Base-by-base conservation (phyloP, 805 yeast species). In the Lipomyces chichibuensis region DNA sequence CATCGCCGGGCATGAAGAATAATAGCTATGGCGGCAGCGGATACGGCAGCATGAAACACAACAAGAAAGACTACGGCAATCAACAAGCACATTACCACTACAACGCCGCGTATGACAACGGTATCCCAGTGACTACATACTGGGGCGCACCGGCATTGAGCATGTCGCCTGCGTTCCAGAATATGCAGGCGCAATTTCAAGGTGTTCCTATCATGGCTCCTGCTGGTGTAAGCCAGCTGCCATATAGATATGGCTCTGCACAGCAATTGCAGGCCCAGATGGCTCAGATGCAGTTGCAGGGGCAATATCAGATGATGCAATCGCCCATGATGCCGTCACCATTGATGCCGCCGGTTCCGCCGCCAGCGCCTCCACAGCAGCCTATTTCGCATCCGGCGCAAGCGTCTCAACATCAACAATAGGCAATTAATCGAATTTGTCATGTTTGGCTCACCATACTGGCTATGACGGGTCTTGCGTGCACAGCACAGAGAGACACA, bases 141-240 rank as follows among this genome's bases (percentile, higher is more conserved):
- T 52, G 55, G 55, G 55, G 55, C n/a, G 55, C 25, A 25, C 55
- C 59, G 39, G 25, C 59, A 6, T 6, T 56, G 25, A 33, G 59
- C 9, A 20, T 56, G 29, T 20, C 39, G 2, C 59, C 37, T 29
- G 27, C 59, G 29, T 56, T 56, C 27, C 59, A 56, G 43, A 56
- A 51, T n/a, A 46, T 63, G 62, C 65, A 63, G 55, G 53, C 25
- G 7, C 66, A 63, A 35, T 59, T 63, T 29, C 66, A 63, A 43
- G 56, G 59, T 32, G 9, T 63, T 20, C 46, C 55, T 39, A 46
- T 59, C n/a, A 33, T 59, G 57, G 51, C 55, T n/a, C 33, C 59
- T 14, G 57, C 60, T 13, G 65, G 54, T n/a, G 54, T 49, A 17
- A 54, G 59, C 13, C 59, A 11, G 43, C 54, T 17, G 62, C 65